phyloP scores from a whole-genome alignment of 2,329 filamentous ascomycete species.

The Aspergillus glaucus region DNA sequence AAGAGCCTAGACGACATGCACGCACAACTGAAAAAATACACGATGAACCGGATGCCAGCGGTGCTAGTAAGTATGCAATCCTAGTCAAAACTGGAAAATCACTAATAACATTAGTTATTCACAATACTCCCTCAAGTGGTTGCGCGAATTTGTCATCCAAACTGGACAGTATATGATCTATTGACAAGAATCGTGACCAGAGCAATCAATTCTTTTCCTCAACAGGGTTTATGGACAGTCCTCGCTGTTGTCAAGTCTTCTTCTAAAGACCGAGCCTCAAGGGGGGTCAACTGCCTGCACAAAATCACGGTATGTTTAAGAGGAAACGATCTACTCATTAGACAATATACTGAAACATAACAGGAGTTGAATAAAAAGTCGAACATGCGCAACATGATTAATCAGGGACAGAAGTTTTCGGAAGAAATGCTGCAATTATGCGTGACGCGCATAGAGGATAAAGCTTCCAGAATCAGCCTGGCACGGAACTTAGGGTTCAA shows the following conservation, averaged over 20 bases:
- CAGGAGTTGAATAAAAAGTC: constrained; percentile 49
- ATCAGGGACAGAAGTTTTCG: constrained; percentile 73
- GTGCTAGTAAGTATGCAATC: constrained; percentile 32
- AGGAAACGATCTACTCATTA: neutral
- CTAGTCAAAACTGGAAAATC: neutral
- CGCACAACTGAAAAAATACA: constrained; percentile 71
- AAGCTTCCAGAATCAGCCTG: constrained; percentile 68
- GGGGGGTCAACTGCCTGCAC: constrained; percentile 43
- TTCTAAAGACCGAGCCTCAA: constrained; percentile 59
- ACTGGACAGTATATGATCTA: constrained; percentile 67
- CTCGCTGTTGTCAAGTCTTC: constrained; percentile 80
- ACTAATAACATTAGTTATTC: constrained; percentile 37
- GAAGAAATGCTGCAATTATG: constrained; percentile 76
- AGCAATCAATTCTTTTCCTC: constrained; percentile 80
- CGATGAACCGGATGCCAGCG: constrained; percentile 44
- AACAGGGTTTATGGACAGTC: constrained; percentile 85
- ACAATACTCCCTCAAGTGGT: constrained; percentile 83
- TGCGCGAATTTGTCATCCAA: constrained; percentile 86
- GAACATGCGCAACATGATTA: constrained; percentile 67
- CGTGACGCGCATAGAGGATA: constrained; percentile 66
- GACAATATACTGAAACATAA: constrained; percentile 9
- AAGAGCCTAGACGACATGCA: constrained; percentile 65
- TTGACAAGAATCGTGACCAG: constrained; percentile 75
- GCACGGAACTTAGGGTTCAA: constrained; percentile 75
- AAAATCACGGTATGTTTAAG: constrained; percentile 32